Conservation (phyloP, 2,329 filamentous ascomycete genomes). For the Colletotrichum tanaceti region DNA sequence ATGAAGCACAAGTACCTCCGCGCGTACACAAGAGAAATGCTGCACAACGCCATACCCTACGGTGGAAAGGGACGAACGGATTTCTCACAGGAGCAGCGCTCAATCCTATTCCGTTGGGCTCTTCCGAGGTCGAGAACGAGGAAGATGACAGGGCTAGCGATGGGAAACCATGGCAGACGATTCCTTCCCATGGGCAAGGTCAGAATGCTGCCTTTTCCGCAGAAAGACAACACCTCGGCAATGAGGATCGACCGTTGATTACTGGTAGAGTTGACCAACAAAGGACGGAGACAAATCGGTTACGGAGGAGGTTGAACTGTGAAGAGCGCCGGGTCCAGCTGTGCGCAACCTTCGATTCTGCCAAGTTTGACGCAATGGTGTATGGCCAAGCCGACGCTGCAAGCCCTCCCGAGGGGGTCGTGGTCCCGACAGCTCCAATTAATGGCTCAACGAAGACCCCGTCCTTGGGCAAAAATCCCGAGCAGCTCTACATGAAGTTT, state of each 20-base stretch:
- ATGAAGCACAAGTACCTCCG: background rate
- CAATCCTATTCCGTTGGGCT: constrained; percentile 11
- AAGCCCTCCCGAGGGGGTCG: constrained; percentile 34
- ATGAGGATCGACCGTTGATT: background rate
- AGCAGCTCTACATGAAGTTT: constrained; percentile 57
- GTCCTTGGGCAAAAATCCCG: constrained; percentile 41
- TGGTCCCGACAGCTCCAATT: background rate
- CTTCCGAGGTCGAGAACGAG: constrained; percentile 10
- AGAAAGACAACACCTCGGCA: background rate
- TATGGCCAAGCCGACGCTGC: constrained; percentile 39
- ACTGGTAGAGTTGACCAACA: background rate
- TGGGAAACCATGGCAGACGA: background rate
- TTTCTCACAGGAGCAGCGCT: constrained; percentile 4
- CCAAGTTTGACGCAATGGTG: constrained; percentile 40
- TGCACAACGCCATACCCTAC: background rate
- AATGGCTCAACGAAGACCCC: constrained; percentile 19
- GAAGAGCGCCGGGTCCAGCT: constrained; percentile 27
- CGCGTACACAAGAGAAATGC: background rate
- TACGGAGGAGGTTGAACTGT: constrained; percentile 7
- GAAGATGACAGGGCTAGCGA: background rate
- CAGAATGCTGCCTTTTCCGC: background rate
- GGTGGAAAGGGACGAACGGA: background rate
- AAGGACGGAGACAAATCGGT: background rate
- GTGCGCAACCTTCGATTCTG: constrained; percentile 34
- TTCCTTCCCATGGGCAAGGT: background rate